These are phyloP conservation scores for Halenospora varia DNA, from an alignment of 495 filamentous ascomycete genomes.

Conservation along the genomic window DNA sequence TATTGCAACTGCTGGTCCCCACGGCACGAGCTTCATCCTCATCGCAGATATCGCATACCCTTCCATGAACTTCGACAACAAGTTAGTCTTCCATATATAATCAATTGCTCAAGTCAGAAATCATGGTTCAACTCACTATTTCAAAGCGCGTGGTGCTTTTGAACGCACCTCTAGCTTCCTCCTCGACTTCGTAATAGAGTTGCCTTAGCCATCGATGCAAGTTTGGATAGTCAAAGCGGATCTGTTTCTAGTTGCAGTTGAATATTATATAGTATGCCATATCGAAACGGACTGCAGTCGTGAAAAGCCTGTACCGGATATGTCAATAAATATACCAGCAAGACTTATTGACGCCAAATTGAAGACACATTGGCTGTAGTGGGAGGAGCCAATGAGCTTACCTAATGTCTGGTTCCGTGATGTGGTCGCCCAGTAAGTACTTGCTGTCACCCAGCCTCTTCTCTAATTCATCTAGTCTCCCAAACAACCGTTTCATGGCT, in stretches of 20 bases:
- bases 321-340: too few relatives aligned
- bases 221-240: neutral
- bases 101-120: neutral
- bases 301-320: neutral
- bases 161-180: neutral
- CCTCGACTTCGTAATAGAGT: neutral
- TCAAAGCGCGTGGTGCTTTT: neutral
- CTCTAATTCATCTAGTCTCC: neutral
- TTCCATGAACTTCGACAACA: neutral
- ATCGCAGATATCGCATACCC: neutral
- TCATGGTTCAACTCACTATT: neutral
- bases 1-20: constrained; percentile 27
- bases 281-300: neutral
- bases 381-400: too few relatives aligned
- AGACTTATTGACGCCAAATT: too few relatives aligned
- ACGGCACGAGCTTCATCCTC: constrained; percentile 23
- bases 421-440: neutral
- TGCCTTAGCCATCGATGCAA: neutral
- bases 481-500: neutral
- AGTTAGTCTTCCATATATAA: neutral
- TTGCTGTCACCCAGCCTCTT: neutral
- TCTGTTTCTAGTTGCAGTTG: neutral
- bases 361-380: too few relatives aligned
- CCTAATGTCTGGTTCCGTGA: neutral
- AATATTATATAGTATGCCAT: neutral